A percentile compares a stretch with the other conserved stretches of the same genome.
phyloP scores from a whole-genome alignment of 2,329 filamentous ascomycete species.

The Fusarium euwallaceae region DNA sequence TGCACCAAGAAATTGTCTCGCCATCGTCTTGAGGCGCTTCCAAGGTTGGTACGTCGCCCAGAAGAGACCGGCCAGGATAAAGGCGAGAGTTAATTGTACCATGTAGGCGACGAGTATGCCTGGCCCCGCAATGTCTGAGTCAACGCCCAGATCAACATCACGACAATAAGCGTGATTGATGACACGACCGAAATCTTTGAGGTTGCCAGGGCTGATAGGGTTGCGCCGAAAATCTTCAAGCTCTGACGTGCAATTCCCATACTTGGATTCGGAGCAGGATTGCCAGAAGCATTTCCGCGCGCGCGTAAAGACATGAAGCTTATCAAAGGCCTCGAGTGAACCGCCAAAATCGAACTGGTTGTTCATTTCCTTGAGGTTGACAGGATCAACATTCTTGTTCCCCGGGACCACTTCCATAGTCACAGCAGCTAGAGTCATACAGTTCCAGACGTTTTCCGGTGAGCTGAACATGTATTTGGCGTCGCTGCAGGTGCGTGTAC shows the following conservation, averaged over 20 bases:
- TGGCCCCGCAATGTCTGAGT: constrained; percentile 29
- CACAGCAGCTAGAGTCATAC: constrained; percentile 11
- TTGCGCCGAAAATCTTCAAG: not conserved
- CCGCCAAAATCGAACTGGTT: not conserved
- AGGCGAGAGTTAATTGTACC: not conserved
- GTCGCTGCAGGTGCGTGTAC: not conserved
- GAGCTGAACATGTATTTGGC: not conserved
- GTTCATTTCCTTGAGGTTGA: not conserved
- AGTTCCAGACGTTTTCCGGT: constrained; percentile 28
- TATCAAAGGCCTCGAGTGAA: constrained; percentile 7
- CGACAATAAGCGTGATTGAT: not conserved
- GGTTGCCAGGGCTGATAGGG: not conserved
- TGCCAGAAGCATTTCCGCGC: constrained; percentile 5
- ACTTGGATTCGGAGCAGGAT: constrained; percentile 13
- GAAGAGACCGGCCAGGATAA: not conserved
- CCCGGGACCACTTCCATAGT: not conserved
- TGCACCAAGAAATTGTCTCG: not conserved
- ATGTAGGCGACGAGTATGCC: not conserved
- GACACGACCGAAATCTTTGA: not conserved
- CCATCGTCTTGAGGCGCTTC: not conserved
- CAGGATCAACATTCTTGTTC: not conserved
- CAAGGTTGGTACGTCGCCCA: not conserved
- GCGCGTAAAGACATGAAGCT: not conserved
- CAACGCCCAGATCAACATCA: not conserved
- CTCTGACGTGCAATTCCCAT: not conserved